Evolutionary conservation across 192 early-diverging fungal genomes (phyloP), one percentile per base, ranked within the genome.

Genomic region (Backusella liffmaniae): DNA sequence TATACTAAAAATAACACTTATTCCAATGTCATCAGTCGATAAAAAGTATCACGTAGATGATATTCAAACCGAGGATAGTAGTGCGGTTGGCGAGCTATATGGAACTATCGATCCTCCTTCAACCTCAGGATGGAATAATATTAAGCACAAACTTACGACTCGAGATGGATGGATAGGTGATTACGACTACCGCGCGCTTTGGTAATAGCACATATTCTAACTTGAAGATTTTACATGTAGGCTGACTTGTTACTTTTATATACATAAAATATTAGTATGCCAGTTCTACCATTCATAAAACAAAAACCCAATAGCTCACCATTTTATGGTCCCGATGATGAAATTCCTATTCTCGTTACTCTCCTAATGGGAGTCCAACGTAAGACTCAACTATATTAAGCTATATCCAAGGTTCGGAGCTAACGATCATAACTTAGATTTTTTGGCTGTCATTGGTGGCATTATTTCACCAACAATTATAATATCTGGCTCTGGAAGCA

Each of bases 251-350:
- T 34, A 18, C 34, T 18, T 23, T 62, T 62, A 29, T 62, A 39
- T 29, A 12, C 41, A 41, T 21, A 12, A 69, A 10, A 32, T 32
- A 32, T 32, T 32, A 69, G 83, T 53, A 81, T 79, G 74, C 83
- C 83, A 53, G 78, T 69, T 53, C 77, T 84, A 23, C 74, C 74
- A 15, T 81, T 81, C 9, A 76, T 78, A 44, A 65, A 77, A 10
- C 75, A 69, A 36, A 66, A 62, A 32, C 72, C 76, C 42, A 53
- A 46, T 12, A 51, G 66, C 1, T 75, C 74, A 46, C 84, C 83
- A 13, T 85, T 85, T 71, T 85, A 84, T 79, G 84, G 84, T 7
- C 80, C 81, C 23, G 78, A 85, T 56, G 84, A 84, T n/a, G 81
- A 85, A 32, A 76, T 85, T 15, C 84, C 84, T 41, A 78, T 79